Evolutionary conservation across 306 rosid species (phyloP).

Genomic region (Citrullus amarus): DNA sequence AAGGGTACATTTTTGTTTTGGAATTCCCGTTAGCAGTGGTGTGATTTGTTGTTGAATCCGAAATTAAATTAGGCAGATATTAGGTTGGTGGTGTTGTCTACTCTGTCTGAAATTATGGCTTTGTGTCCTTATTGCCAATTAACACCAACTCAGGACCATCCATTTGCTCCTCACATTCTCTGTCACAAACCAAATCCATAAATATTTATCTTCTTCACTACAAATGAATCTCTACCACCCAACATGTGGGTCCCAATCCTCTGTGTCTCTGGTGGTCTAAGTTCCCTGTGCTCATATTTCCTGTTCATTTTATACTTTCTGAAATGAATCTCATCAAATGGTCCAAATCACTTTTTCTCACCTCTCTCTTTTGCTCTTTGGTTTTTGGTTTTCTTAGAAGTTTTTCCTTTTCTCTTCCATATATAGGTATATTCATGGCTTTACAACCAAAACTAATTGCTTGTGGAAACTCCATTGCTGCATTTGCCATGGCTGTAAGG

Average conservation of each 20-base stretch:
- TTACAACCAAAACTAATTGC: conserved; percentile 96
- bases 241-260: conserved; percentile 60
- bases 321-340: neutral
- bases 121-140: neutral
- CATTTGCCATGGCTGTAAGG: conserved; percentile 87
- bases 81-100: conserved; percentile 3
- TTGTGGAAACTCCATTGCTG: conserved; percentile 85
- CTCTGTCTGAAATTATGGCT: conserved; percentile 2
- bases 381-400: neutral
- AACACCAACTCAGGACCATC: neutral
- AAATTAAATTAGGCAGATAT: conserved; percentile 6
- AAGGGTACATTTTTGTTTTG: neutral
- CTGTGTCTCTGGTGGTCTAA: conserved; percentile 34
- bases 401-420: neutral
- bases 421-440: conserved; percentile 82
- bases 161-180: conserved; percentile 11
- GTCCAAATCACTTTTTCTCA: neutral
- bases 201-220: conserved; percentile 8
- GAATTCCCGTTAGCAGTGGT: neutral
- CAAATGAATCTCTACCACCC: conserved; percentile 36
- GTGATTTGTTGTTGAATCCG: neutral
- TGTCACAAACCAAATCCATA: conserved; percentile 9
- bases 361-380: neutral
- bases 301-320: conserved; percentile 1
- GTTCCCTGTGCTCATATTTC: conserved; percentile 3